Evolutionary conservation across 768 basidiomycete species (phyloP).

Genomic region (Pleurotus ostreatus): DNA sequence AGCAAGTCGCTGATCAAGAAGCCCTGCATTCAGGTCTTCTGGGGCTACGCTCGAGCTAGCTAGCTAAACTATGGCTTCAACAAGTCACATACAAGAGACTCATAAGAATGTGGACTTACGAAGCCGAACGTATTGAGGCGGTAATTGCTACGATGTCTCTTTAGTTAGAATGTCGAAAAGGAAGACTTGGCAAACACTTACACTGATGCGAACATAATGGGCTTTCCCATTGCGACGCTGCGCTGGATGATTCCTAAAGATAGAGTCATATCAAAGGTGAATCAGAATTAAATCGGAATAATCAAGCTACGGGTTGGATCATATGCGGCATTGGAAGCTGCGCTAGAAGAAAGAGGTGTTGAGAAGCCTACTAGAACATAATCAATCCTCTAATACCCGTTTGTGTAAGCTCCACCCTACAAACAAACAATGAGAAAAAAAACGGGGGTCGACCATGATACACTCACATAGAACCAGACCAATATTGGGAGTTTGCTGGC

Average conservation of each 20-base stretch:
- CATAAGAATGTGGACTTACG: constrained; percentile 24
- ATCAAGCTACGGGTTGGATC: constrained; percentile 51
- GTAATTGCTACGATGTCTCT: constrained; percentile 38
- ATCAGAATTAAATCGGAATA: too few species aligned
- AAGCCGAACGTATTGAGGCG: constrained; percentile 58
- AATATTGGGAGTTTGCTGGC: constrained; percentile 14
- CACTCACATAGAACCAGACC: constrained; percentile 9
- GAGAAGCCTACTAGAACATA: neutral
- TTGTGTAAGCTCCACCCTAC: constrained; percentile 1
- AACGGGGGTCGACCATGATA: too few species aligned
- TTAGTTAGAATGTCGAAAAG: too few species aligned
- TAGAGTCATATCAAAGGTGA: neutral
- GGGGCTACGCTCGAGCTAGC: constrained; percentile 41
- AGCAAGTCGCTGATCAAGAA: constrained; percentile 57
- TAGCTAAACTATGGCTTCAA: too few species aligned
- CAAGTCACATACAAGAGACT: neutral
- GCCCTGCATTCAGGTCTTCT: constrained; percentile 53
- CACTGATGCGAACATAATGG: constrained; percentile 57
- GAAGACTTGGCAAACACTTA: constrained; percentile 17
- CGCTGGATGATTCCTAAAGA: constrained; percentile 16
- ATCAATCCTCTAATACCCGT: constrained; percentile 3
- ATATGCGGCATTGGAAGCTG: constrained; percentile 35
- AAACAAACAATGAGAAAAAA: too few species aligned
- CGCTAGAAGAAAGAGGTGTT: constrained; percentile 22
- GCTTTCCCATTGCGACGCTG: constrained; percentile 42